Evolutionary conservation across 2,329 filamentous ascomycete species (phyloP), one percentile per base, ranked within the genome.

Genomic region (Colletotrichum sojae): DNA sequence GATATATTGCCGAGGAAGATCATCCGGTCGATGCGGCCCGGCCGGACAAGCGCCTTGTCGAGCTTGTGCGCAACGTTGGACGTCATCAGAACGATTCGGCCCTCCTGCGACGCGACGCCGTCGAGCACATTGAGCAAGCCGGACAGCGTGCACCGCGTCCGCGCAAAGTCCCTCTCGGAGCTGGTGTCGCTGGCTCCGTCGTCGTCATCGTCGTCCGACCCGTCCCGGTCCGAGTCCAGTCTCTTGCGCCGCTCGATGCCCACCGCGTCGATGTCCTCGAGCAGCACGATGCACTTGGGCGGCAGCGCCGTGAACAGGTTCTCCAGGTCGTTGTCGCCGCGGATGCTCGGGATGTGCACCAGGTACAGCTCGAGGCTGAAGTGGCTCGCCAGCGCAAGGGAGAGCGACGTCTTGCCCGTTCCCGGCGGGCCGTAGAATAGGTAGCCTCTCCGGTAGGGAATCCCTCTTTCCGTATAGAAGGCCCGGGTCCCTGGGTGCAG

Each of bases 291-390:
- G 31, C 73, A 75, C 46, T 72, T 71, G 1, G 72, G 71, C 5
- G 73, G 73, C 2, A 74, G 45, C 6, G 70, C 69, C 0, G 74
- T 75, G 58, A 81, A 82, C 1, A 81, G 73, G 18, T 70, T 73
- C 20, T 78, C 77, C 16, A 82, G 72, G 3, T 74, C 68, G 1
- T 52, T 64, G 54, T 80, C 79, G 25, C 72, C 71, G 1, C 60
- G 48, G 5, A 80, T 69, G 22, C 72, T 75, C 72, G 90, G 91
- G 18, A 94, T 84, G 73, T 93, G 93, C 18, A 94, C 78, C 73
- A 94, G 89, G 52, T 91, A 92, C 73, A 94, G 91, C 75, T 92
- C 91, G 73, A 93, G 92, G 72, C 92, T 89, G 60, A 94, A 83
- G 57, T 89, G 83, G 4, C 91, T 91, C 1, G 92, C 92, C 8